Base-by-base conservation (phyloP, 306 rosid genomes). In the Carpinus fangiana region DNA sequence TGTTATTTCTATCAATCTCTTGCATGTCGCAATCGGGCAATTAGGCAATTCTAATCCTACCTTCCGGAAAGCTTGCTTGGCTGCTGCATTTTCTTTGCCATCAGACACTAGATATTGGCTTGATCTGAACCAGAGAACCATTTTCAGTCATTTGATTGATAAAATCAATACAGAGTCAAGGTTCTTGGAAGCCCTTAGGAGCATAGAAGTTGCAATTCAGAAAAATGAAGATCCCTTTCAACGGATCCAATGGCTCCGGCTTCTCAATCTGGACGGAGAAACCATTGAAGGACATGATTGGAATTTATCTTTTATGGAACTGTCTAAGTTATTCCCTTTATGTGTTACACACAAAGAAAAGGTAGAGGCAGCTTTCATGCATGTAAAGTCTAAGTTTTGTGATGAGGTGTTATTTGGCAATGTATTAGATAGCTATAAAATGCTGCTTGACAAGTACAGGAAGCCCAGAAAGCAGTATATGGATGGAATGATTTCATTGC, bases 11-110 rank as follows among this genome's bases (percentile, higher is more conserved):
- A 70, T 86, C 54, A 80, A 77, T 55, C 81, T 91, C 77, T 84
- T 91, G 82, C 97, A 91, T 80, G 78, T 80, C 81, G 90, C 97
- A 73, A 90, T 93, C 74, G 84, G 82, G 87, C 74, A 78, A 73
- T 80, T 89, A 21, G 76, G 90, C 64, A 75, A 80, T 76, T 85
- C 83, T 70, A 88, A 93, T 85, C 81, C 89, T 70, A 81, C 43
- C 78, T 86, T 90, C 73, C 85, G 92, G 84, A 93, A 87, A 83
- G 98, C 97, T 41, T 91, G 97, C 83, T 85, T 93, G 89, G 87
- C 65, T 83, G 92, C 88, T 72, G 89, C 87, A 76, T 36, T 50
- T 38, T 81, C 82, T 59, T 75, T 77, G 77, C 81, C 82, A 0
- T 66, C 91, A 23, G 86, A 41, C 79, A 81, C 86, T 69, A 50